A percentile compares a stretch with the other conserved stretches of the same genome.
These are phyloP conservation scores for Exsudoporus frostii DNA, from an alignment of 768 basidiomycete species.

Conservation along the genomic window DNA sequence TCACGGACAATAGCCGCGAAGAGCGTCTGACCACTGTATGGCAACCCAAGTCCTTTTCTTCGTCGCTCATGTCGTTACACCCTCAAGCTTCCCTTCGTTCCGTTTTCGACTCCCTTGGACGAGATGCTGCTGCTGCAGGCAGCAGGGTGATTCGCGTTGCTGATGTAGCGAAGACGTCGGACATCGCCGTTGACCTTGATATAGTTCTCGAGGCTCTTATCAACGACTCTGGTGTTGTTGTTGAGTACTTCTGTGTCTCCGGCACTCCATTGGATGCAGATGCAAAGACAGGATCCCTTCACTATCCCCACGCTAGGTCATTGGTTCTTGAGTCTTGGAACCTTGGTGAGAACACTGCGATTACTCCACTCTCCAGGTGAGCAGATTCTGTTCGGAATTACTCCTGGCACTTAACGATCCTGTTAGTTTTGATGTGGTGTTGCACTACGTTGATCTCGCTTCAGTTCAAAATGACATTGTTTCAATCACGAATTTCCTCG, in stretches of 20 bases:
- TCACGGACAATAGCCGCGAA: constrained; percentile 25
- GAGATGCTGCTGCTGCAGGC: constrained; percentile 15
- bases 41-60: constrained; percentile 31
- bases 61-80: constrained; percentile 7
- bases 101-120: constrained; percentile 16
- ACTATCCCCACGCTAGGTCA: constrained; percentile 12
- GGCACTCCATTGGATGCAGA: constrained; percentile 20
- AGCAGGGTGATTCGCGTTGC: constrained; percentile 25
- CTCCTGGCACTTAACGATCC: neutral
- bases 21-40: constrained; percentile 31
- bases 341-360: constrained; percentile 3
- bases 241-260: constrained; percentile 21
- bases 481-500: constrained; percentile 25
- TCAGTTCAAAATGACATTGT: constrained; percentile 18
- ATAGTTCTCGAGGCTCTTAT: constrained; percentile 14
- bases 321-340: constrained; percentile 22
- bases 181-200: constrained; percentile 19
- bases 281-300: constrained; percentile 15
- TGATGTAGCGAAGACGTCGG: constrained; percentile 20
- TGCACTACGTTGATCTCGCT: constrained; percentile 21
- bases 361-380: constrained; percentile 12
- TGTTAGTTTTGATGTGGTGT: constrained; percentile 20
- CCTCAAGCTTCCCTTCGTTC: constrained; percentile 8
- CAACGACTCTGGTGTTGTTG: constrained; percentile 10
- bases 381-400: neutral